Conservation (phyloP, 2,329 filamentous ascomycete genomes). For the Aspergillus puulaauensis region DNA sequence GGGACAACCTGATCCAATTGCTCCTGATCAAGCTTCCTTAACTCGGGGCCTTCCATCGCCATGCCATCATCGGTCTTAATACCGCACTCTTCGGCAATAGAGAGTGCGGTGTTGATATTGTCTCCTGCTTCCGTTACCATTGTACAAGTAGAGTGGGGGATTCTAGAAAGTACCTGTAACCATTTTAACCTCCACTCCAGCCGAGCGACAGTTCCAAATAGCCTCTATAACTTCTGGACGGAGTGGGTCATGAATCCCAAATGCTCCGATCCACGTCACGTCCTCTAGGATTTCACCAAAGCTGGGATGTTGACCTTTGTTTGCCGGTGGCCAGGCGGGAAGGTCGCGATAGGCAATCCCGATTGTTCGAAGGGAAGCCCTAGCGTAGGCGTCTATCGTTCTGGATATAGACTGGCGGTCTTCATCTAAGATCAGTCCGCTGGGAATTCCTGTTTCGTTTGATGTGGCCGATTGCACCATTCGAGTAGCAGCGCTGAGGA, state of each 20-base stretch:
- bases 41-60: constrained; percentile 68
- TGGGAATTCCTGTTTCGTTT: constrained; percentile 24
- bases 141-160: neutral
- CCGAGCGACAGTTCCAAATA: constrained; percentile 65
- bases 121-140: constrained; percentile 39
- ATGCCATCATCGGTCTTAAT: constrained; percentile 61
- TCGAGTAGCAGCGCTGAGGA: constrained; percentile 38
- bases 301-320: constrained; percentile 63
- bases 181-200: constrained; percentile 72
- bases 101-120: constrained; percentile 70
- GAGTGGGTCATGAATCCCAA: constrained; percentile 76
- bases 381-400: constrained; percentile 44
- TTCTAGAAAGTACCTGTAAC: constrained; percentile 53
- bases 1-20: constrained; percentile 61
- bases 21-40: constrained; percentile 59
- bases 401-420: constrained; percentile 27
- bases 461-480: constrained; percentile 34
- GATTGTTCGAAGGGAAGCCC: constrained; percentile 70
- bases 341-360: constrained; percentile 73
- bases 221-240: constrained; percentile 66
- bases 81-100: constrained; percentile 72
- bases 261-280: constrained; percentile 72
- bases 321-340: constrained; percentile 44
- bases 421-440: constrained; percentile 34
- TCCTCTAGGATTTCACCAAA: constrained; percentile 69